Evolutionary conservation across 192 early-diverging fungal species (phyloP).

Genomic region (Entomortierella lignicola): DNA sequence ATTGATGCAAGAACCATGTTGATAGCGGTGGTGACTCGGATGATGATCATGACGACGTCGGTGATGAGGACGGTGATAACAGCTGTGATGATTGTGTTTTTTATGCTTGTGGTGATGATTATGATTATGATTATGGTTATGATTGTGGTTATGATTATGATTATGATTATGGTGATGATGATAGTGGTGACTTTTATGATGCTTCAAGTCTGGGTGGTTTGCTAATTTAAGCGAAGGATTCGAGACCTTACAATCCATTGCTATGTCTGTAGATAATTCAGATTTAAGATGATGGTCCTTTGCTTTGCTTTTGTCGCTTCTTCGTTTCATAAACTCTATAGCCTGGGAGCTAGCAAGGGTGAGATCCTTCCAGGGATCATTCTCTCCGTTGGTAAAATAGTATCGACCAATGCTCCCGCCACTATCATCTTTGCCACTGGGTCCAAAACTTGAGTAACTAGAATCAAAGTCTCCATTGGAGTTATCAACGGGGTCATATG

Average conservation of each 20-base stretch:
- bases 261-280: not conserved
- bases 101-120: no score
- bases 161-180: not conserved
- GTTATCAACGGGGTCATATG: no score
- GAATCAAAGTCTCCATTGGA: not conserved
- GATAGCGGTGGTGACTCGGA: no score
- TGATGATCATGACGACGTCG: no score
- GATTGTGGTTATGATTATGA: no score
- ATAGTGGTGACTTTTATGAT: not conserved
- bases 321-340: constrained; percentile 12
- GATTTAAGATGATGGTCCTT: not conserved
- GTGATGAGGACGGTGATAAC: not conserved
- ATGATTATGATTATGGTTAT: not conserved
- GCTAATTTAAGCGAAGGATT: no score
- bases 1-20: no score
- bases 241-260: no score
- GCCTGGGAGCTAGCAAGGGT: constrained; percentile 45
- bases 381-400: constrained; percentile 75
- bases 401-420: constrained; percentile 47
- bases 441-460: not conserved
- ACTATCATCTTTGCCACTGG: not conserved
- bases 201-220: not conserved
- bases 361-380: constrained; percentile 71
- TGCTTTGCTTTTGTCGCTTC: not conserved
- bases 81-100: no score